phyloP scores from a whole-genome alignment of 345 rosid species.

The Syzygium grande region DNA sequence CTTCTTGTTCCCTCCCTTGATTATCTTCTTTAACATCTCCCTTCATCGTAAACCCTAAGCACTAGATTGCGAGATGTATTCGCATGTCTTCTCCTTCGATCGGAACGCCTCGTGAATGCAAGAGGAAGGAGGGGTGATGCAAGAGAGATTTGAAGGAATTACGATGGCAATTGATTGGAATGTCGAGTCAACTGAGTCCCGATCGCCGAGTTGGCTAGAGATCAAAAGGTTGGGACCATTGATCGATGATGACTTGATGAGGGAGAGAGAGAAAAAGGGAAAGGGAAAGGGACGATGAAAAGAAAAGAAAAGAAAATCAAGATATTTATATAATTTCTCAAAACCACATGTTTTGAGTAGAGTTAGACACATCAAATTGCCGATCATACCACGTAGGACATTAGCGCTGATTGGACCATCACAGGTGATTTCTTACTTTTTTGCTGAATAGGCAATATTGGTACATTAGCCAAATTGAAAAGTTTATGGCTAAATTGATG shows the following conservation, averaged over 20 bases:
- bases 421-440: too few relatives aligned
- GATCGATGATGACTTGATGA: background rate
- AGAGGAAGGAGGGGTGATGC: background rate
- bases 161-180: background rate
- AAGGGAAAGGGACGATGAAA: background rate
- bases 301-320: too few relatives aligned
- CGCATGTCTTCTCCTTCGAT: background rate
- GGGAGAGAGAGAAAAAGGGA: background rate
- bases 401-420: too few relatives aligned
- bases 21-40: slow-evolving; percentile 3
- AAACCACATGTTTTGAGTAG: too few relatives aligned
- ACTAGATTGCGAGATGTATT: too few relatives aligned
- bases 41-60: background rate
- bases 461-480: too few relatives aligned
- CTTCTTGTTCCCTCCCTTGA: background rate
- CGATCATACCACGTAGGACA: too few relatives aligned
- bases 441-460: too few relatives aligned
- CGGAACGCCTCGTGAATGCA: background rate
- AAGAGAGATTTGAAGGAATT: background rate
- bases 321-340: background rate
- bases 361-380: background rate
- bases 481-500: too few relatives aligned
- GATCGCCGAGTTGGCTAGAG: background rate
- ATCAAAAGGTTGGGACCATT: background rate
- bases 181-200: background rate